phyloP scores from a whole-genome alignment of 148 eudicot genomes.

The Bassia scoparia region DNA sequence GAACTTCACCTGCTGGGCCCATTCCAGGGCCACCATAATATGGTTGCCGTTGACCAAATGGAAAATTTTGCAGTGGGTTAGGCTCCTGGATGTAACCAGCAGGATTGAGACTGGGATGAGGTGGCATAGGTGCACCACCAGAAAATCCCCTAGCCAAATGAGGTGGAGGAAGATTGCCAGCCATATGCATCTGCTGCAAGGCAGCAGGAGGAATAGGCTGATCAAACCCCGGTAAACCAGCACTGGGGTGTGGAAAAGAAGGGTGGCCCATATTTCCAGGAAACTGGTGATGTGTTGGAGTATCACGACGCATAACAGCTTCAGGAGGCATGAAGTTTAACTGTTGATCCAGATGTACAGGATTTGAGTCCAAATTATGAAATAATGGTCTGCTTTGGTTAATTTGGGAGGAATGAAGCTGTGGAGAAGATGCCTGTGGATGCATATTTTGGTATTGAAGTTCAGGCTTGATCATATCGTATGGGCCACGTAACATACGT shows the following conservation, averaged over 20 bases:
- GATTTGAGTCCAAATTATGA: conserved; percentile 51
- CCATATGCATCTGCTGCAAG: conserved; percentile 66
- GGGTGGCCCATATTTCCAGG: conserved; percentile 52
- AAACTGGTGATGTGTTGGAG: conserved; percentile 48
- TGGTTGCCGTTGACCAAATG: conserved; percentile 58
- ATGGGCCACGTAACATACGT: conserved; percentile 42
- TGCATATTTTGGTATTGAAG: conserved; percentile 46
- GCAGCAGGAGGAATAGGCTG: conserved; percentile 46
- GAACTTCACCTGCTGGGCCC: conserved; percentile 54
- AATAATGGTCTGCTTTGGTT: conserved; percentile 49
- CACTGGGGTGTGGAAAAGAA: conserved; percentile 50
- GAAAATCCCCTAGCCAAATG: conserved; percentile 48
- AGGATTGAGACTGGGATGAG: conserved; percentile 46
- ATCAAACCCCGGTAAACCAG: conserved; percentile 55
- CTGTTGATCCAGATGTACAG: conserved; percentile 57
- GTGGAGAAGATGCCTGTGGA: conserved; percentile 47
- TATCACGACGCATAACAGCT: conserved; percentile 41
- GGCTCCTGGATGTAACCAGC: conserved; percentile 48
- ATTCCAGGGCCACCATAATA: conserved; percentile 57
- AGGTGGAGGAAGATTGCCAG: conserved; percentile 49
- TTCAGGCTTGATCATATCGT: conserved; percentile 46
- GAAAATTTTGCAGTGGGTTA: conserved; percentile 55
- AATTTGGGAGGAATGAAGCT: conserved; percentile 47
- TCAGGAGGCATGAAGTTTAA: conserved; percentile 60
- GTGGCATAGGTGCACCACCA: conserved; percentile 44